Conservation (phyloP, 139 green algal genomes). For the Spirogloea muscicola region DNA sequence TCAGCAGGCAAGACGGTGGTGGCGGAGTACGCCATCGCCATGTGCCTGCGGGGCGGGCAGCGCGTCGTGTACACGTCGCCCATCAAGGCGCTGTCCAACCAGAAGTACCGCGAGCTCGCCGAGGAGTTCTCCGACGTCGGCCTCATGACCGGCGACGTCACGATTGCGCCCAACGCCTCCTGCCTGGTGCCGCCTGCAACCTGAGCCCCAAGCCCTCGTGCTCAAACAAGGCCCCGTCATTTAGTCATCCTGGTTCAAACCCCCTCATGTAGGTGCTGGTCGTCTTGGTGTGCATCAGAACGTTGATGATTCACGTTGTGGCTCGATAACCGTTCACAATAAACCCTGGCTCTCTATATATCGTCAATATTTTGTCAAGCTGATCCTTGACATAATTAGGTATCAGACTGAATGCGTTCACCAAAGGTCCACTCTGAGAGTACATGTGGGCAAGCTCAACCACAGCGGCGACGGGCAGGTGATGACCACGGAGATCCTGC, state of each 20-base stretch:
- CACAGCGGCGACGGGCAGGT: too few relatives aligned
- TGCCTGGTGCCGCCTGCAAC: constrained; percentile 80
- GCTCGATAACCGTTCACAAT: too few relatives aligned
- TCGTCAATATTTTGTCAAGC: too few relatives aligned
- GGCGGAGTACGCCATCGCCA: constrained; percentile 71
- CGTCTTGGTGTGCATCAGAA: too few relatives aligned
- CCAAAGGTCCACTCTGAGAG: too few relatives aligned
- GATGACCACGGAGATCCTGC: constrained; percentile 98
- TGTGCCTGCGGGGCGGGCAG: constrained; percentile 58
- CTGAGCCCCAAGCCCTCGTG: neutral
- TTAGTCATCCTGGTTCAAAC: too few relatives aligned
- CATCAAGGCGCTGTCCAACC: constrained; percentile 81
- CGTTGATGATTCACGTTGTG: neutral
- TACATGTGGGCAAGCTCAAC: too few relatives aligned
- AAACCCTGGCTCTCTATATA: too few relatives aligned
- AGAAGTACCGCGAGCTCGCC: constrained; percentile 82
- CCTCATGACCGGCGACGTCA: constrained; percentile 87
- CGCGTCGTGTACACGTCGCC: constrained; percentile 80
- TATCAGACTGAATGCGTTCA: too few relatives aligned
- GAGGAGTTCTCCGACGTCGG: constrained; percentile 87
- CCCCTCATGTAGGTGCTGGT: too few relatives aligned
- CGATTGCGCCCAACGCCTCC: constrained; percentile 78
- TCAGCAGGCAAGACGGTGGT: constrained; percentile 74
- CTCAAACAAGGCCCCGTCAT: too few relatives aligned
- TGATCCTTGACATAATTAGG: too few relatives aligned